Evolutionary conservation across 176 grass and related monocot genomes (phyloP).

Genomic region (Avena insularis): DNA sequence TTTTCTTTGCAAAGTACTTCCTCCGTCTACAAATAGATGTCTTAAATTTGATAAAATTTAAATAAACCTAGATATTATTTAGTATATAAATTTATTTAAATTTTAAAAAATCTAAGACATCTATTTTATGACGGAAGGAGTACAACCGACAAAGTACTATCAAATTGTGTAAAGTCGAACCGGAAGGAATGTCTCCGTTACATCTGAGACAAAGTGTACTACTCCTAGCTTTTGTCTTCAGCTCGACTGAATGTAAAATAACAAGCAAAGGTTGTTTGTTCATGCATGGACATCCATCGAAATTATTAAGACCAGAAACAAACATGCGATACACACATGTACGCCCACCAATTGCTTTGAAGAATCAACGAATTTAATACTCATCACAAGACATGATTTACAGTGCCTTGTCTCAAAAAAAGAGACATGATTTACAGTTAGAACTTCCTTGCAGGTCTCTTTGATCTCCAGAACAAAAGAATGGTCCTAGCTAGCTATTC

Average conservation of each 20-base stretch:
- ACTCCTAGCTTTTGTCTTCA: too few species aligned
- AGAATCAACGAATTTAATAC: constrained; percentile 7
- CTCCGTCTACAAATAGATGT: too few species aligned
- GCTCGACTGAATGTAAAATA: too few species aligned
- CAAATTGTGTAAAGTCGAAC: neutral
- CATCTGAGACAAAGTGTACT: neutral
- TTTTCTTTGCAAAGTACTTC: too few species aligned
- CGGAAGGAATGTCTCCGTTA: neutral
- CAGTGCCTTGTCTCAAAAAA: too few species aligned
- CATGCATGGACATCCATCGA: neutral
- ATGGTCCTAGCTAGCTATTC: neutral
- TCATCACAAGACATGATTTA: neutral
- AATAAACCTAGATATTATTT: too few species aligned
- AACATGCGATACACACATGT: neutral
- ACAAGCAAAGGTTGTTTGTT: neutral
- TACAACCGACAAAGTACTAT: too few species aligned
- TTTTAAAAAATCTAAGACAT: too few species aligned
- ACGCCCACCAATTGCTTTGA: neutral
- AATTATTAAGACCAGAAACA: neutral
- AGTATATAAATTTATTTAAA: too few species aligned
- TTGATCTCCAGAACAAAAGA: constrained; percentile 14
- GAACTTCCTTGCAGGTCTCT: neutral
- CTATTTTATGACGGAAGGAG: too few species aligned
- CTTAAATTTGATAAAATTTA: too few species aligned
- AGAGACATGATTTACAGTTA: neutral